phyloP scores from a whole-genome alignment of 805 yeast genomes.

The Metschnikowia aberdeeniae region DNA sequence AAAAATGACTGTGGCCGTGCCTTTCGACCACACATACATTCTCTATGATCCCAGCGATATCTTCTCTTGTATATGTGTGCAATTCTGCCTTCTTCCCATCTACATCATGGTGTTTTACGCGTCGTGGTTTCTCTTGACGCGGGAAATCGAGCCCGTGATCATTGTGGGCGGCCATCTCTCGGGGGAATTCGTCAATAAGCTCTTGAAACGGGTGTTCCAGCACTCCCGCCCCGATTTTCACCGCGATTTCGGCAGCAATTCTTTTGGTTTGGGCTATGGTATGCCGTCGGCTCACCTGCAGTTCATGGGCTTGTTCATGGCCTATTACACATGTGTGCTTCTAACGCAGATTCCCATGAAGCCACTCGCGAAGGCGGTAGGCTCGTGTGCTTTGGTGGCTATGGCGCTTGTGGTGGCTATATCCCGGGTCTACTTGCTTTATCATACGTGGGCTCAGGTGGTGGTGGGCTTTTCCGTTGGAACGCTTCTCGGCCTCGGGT shows the following conservation, averaged over 20 bases:
- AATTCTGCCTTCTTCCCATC: slow-evolving; percentile 78
- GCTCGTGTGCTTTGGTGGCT: slow-evolving; percentile 20
- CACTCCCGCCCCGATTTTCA: slow-evolving; percentile 73
- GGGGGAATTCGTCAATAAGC: slow-evolving; percentile 68
- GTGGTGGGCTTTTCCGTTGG: slow-evolving; percentile 70
- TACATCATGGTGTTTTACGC: slow-evolving; percentile 71
- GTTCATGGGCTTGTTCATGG: slow-evolving; percentile 83
- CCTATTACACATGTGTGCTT: slow-evolving; percentile 47
- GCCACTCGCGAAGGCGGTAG: slow-evolving; percentile 14
- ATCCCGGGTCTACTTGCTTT: slow-evolving; percentile 73
- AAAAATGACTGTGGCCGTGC: slow-evolving; percentile 31
- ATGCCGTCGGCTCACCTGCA: slow-evolving; percentile 98
- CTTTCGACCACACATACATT: slow-evolving; percentile 85
- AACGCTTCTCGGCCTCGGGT: slow-evolving; percentile 49
- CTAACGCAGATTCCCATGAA: slow-evolving; percentile 36
- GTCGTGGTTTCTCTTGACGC: slow-evolving; percentile 74
- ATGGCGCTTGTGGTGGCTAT: slow-evolving; percentile 46
- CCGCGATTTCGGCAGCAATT: slow-evolving; percentile 42
- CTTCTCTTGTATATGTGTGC: slow-evolving; percentile 59
- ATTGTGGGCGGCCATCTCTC: slow-evolving; percentile 82
- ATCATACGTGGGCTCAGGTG: slow-evolving; percentile 75
- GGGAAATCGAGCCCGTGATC: slow-evolving; percentile 83
- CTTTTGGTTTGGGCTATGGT: slow-evolving; percentile 64
- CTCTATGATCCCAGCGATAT: slow-evolving; percentile 66
- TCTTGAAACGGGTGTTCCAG: slow-evolving; percentile 58